Percentiles rank a stretch among this genome's conserved stretches.
phyloP scores from a whole-genome alignment of 202 grass and related monocot species.

The Zoysia matrella region DNA sequence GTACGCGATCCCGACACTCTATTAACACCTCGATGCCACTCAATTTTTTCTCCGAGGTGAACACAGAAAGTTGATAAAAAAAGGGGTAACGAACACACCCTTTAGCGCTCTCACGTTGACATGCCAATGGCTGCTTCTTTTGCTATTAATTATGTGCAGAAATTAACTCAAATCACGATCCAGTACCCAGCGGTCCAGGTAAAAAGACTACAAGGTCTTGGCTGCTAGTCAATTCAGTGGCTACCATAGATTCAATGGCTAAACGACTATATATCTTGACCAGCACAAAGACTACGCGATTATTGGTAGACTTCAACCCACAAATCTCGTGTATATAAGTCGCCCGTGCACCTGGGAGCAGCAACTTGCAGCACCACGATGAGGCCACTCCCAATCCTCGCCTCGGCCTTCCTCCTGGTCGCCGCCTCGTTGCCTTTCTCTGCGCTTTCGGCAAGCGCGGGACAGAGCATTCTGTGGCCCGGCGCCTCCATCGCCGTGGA shows the following conservation, averaged over 20 bases:
- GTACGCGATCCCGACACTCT: no score
- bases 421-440: not conserved
- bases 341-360: not conserved
- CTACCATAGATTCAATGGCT: not conserved
- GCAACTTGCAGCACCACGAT: constrained; percentile 22
- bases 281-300: not conserved
- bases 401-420: not conserved
- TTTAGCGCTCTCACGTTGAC: no score
- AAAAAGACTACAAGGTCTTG: not conserved
- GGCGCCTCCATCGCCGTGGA: constrained; percentile 49
- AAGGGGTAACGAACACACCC: no score
- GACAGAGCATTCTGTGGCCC: constrained; percentile 26
- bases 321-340: not conserved
- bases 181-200: no score
- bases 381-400: not conserved
- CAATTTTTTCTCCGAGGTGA: no score
- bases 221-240: not conserved
- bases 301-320: not conserved
- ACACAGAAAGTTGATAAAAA: no score
- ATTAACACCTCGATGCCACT: no score
- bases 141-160: no score
- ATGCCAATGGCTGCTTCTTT: no score
- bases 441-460: not conserved
- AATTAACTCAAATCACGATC: no score
- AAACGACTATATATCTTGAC: not conserved